These are phyloP conservation scores for Aristolochia fimbriata DNA, from an alignment of 164 flowering plant species.

Conservation along the genomic window DNA sequence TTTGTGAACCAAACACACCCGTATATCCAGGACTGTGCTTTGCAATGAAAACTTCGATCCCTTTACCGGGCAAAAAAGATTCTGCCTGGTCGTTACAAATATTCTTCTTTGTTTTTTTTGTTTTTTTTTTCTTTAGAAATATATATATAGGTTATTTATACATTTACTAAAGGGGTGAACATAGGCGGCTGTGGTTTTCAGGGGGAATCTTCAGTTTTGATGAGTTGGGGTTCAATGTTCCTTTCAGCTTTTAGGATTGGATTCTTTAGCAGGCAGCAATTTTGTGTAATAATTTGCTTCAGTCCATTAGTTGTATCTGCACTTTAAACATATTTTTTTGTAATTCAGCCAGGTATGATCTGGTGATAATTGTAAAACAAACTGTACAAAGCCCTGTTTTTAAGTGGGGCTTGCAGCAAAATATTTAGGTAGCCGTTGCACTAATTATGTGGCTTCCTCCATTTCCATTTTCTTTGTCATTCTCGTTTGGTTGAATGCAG, in stretches of 20 bases:
- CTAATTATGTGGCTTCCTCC: too few species aligned
- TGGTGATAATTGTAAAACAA: slow-evolving; percentile 13
- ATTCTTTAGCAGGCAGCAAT: slow-evolving; percentile 24
- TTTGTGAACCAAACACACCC: slow-evolving; percentile 53
- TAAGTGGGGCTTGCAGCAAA: neutral
- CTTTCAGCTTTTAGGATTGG: slow-evolving; percentile 23
- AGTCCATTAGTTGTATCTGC: slow-evolving; percentile 8
- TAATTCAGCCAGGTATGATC: slow-evolving; percentile 14
- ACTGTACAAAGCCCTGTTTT: slow-evolving; percentile 2
- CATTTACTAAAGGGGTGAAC: slow-evolving; percentile 1
- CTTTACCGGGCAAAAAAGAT: neutral
- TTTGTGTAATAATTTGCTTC: slow-evolving; percentile 33
- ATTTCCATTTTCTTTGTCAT: too few species aligned
- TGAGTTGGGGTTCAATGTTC: slow-evolving; percentile 16
- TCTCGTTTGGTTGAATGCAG: too few species aligned
- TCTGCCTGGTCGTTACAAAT: slow-evolving; percentile 6
- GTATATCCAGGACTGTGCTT: slow-evolving; percentile 39
- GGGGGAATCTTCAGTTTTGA: neutral
- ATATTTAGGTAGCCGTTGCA: too few species aligned
- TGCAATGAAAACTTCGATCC: slow-evolving; percentile 21
- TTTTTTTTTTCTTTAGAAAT: slow-evolving; percentile 5
- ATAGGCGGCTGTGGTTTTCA: slow-evolving; percentile 1
- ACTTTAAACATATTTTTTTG: slow-evolving; percentile 8
- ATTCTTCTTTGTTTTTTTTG: slow-evolving; percentile 7
- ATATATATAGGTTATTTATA: neutral